Percentiles rank a stretch among this genome's conserved stretches.
Evolutionary conservation across 495 filamentous ascomycete genomes (phyloP).

Genomic region (Trichocladium uniseriatum): DNA sequence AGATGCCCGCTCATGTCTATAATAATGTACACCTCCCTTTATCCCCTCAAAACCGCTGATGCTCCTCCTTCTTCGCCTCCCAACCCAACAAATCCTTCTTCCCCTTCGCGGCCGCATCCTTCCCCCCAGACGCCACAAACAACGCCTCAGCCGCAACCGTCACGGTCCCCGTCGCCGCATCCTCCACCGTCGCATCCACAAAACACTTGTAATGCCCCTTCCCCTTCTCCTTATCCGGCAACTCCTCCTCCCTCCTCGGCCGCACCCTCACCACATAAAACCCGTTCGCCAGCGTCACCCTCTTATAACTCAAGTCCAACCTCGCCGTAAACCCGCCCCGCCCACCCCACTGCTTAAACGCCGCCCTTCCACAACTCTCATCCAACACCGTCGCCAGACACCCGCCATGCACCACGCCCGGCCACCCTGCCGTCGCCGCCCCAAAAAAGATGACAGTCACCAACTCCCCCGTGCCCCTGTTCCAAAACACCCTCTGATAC

Average conservation of each 20-base stretch:
- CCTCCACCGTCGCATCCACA: constrained; percentile 47
- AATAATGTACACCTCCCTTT: neutral
- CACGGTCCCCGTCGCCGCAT: constrained; percentile 32
- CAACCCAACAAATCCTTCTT: neutral
- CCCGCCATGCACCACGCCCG: constrained; percentile 69
- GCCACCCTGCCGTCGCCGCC: constrained; percentile 56
- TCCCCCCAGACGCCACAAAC: constrained; percentile 43
- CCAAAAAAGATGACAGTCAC: constrained; percentile 56
- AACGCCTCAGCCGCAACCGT: constrained; percentile 50
- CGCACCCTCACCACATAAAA: constrained; percentile 57
- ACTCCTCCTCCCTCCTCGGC: constrained; percentile 26
- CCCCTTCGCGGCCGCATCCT: neutral
- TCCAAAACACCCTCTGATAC: constrained; percentile 42
- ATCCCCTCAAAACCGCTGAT: constrained; percentile 2
- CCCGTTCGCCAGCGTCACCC: constrained; percentile 44
- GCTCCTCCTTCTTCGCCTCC: neutral
- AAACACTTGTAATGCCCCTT: constrained; percentile 50
- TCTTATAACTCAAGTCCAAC: constrained; percentile 54
- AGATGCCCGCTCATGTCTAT: neutral
- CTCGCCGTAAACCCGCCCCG: constrained; percentile 52
- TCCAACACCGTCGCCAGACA: constrained; percentile 61
- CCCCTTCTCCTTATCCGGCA: constrained; percentile 20
- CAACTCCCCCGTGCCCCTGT: constrained; percentile 32
- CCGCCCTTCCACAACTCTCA: constrained; percentile 51
- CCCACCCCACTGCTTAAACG: constrained; percentile 35